Conservation (phyloP, 106 monocot genomes). For the Allium cepa region DNA sequence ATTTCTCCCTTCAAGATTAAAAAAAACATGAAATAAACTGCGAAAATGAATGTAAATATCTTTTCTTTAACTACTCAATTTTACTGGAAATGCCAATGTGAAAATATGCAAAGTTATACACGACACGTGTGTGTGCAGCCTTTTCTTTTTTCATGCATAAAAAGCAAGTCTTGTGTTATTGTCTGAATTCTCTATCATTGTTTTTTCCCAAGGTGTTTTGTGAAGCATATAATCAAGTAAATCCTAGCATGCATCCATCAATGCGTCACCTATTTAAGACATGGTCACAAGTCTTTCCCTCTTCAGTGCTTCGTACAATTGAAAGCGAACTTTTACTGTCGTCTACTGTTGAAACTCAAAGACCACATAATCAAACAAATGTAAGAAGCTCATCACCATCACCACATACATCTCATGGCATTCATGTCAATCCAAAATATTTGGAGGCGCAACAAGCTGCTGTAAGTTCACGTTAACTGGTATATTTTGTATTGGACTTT, state of each 20-base stretch:
- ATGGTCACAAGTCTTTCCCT: constrained; percentile 84
- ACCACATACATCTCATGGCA: constrained; percentile 63
- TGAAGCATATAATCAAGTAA: constrained; percentile 69
- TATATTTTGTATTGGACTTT: too few relatives aligned
- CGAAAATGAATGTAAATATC: too few relatives aligned
- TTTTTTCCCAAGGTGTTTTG: constrained; percentile 55
- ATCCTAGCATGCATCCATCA: constrained; percentile 50
- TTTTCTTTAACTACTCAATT: too few relatives aligned
- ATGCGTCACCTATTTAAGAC: constrained; percentile 93
- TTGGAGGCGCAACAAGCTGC: constrained; percentile 51
- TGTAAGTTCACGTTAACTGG: constrained; percentile 16
- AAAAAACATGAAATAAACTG: too few relatives aligned
- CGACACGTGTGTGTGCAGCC: background rate
- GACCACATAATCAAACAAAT: constrained; percentile 15
- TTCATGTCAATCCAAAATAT: constrained; percentile 95
- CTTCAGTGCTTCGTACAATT: constrained; percentile 46
- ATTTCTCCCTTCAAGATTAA: too few relatives aligned
- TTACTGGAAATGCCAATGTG: too few relatives aligned
- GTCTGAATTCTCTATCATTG: constrained; percentile 8
- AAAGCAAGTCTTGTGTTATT: constrained; percentile 1
- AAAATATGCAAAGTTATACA: too few relatives aligned
- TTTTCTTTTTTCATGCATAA: background rate
- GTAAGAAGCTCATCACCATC: constrained; percentile 43
- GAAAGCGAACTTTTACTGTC: constrained; percentile 61
- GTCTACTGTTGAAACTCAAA: constrained; percentile 21